These are phyloP conservation scores for Alternaria sp. DNA, from an alignment of 2,329 filamentous ascomycete species.

Conservation along the genomic window DNA sequence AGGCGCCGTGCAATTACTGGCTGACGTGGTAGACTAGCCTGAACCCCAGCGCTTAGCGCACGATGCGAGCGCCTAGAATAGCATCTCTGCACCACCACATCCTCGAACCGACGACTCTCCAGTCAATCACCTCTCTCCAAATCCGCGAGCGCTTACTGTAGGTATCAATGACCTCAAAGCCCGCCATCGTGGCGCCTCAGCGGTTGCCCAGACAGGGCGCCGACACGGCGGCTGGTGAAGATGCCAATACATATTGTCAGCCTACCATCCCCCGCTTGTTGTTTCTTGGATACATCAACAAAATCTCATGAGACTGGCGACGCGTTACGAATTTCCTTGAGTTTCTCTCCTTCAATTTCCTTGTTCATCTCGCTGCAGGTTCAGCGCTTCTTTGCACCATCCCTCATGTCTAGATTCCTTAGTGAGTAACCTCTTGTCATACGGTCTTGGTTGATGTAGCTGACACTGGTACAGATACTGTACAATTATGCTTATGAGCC, in stretches of 20 bases:
- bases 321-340: slow-evolving; percentile 50
- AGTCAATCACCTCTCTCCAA: slow-evolving; percentile 32
- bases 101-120: slow-evolving; percentile 33
- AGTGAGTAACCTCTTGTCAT: slow-evolving; percentile 36
- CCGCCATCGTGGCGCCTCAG: slow-evolving; percentile 46
- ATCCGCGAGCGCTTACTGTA: slow-evolving; percentile 46
- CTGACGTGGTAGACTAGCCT: slow-evolving; percentile 30
- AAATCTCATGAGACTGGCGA: slow-evolving; percentile 45
- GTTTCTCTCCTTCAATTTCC: slow-evolving; percentile 48
- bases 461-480: slow-evolving; percentile 43
- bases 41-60: slow-evolving; percentile 44
- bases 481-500: slow-evolving; percentile 53
- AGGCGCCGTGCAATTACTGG: slow-evolving; percentile 33
- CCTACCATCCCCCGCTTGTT: slow-evolving; percentile 39
- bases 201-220: slow-evolving; percentile 45
- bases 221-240: slow-evolving; percentile 42
- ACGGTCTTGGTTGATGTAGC: slow-evolving; percentile 35
- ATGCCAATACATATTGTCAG: slow-evolving; percentile 48
- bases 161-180: slow-evolving; percentile 38
- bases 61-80: slow-evolving; percentile 42
- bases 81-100: slow-evolving; percentile 42
- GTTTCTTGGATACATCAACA: slow-evolving; percentile 38
- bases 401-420: slow-evolving; percentile 47
- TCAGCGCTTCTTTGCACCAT: slow-evolving; percentile 42
- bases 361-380: slow-evolving; percentile 47